Percentiles rank a stretch among this genome's conserved stretches.
Evolutionary conservation across 2,329 filamentous ascomycete species (phyloP).

Genomic region (Sporothrix protearum): DNA sequence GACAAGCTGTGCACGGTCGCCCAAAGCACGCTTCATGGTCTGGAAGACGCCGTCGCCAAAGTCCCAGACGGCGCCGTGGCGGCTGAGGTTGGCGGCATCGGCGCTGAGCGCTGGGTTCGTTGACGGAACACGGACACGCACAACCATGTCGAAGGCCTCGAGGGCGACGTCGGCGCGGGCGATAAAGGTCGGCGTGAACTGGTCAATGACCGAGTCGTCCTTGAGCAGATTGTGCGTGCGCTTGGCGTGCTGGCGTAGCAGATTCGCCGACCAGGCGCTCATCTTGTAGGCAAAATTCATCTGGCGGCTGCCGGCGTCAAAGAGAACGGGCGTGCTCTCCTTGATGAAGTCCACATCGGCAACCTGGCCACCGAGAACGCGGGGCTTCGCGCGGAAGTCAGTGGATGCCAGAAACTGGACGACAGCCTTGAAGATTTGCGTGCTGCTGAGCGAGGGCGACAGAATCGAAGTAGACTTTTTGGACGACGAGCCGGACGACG

Average conservation of each 20-base stretch:
- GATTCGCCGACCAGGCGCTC: slow-evolving; percentile 74
- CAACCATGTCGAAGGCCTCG: slow-evolving; percentile 53
- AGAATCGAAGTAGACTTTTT: slow-evolving; percentile 45
- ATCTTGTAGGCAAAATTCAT: slow-evolving; percentile 90
- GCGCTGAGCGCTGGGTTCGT: not conserved
- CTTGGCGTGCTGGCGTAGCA: slow-evolving; percentile 70
- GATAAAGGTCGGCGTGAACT: slow-evolving; percentile 84
- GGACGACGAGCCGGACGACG: slow-evolving; percentile 39
- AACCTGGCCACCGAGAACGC: slow-evolving; percentile 48
- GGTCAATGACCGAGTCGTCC: slow-evolving; percentile 66
- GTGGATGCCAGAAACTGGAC: slow-evolving; percentile 79
- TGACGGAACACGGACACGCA: slow-evolving; percentile 35
- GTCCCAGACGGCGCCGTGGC: slow-evolving; percentile 43
- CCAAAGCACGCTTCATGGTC: slow-evolving; percentile 66
- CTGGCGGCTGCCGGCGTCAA: slow-evolving; percentile 65
- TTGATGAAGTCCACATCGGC: slow-evolving; percentile 39
- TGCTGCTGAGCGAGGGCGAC: slow-evolving; percentile 78
- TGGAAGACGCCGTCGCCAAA: slow-evolving; percentile 59
- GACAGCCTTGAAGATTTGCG: slow-evolving; percentile 90
- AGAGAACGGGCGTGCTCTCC: slow-evolving; percentile 64
- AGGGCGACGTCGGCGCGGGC: slow-evolving; percentile 52
- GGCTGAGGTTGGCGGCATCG: slow-evolving; percentile 31
- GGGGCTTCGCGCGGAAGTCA: slow-evolving; percentile 66
- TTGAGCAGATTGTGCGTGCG: slow-evolving; percentile 72
- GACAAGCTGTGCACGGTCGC: slow-evolving; percentile 68